Evolutionary conservation across 306 rosid genomes (phyloP), one percentile per base, ranked within the genome.

Genomic region (Lupinus albus): DNA sequence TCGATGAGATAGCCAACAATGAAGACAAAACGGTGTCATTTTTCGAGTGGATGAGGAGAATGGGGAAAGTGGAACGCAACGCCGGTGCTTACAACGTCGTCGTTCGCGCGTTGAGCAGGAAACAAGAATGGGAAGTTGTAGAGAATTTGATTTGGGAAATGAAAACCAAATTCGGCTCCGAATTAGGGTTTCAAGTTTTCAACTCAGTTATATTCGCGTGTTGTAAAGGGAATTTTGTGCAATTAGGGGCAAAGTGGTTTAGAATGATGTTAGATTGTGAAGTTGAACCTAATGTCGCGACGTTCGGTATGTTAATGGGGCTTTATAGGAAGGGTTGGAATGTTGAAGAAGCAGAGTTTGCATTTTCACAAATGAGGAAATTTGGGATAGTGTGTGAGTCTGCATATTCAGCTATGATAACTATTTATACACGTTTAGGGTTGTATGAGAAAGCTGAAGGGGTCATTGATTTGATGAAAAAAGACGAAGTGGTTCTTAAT

Each of bases 231-330:
- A 82, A 86, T 10, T 68, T 78, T 0, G 84, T 79, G 4, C 71
- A 72, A 53, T 28, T 79, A 55, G 84, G 83, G 21, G 63, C 87
- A 0, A 84, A 86, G 55, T 93, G 97, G 97, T 88, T 93, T 64
- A 70, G 38, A 8, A 73, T 79, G 86, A 88, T 93, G 98, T 55
- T 89, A 18, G 81, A 83, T 6, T 73, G 49, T n/a, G 75, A 49
- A 39, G 89, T 84, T 15, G 73, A 9, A 21, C 98, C 98, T 0
- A 88, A 93, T 3, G 50, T 74, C 8, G 91, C 98, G 0, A 88
- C 95, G 4, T 81, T 89, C 53, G 93, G 93, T 33, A 88, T 84
- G 91, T 68, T 93, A 6, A 93, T 93, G 97, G 80, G 85, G 33
- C 88, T 88, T 55, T 89, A 83, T 61, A 87, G 76, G 71, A 93